A percentile compares a stretch with the other conserved stretches of the same genome.
Conservation (phyloP, 441 rosid species). For the Bruguiera hainesii region DNA sequence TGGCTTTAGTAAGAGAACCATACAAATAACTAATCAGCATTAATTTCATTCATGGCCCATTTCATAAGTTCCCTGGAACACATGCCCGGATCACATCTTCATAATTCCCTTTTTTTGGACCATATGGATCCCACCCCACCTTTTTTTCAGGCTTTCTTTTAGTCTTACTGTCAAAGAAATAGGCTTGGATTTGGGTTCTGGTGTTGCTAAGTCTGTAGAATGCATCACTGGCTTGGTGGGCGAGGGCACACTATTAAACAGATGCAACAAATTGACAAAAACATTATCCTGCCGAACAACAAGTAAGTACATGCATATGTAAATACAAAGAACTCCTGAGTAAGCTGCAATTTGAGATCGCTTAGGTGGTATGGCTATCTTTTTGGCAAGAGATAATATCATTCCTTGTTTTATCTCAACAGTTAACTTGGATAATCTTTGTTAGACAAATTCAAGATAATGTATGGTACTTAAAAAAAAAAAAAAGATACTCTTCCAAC, state of each 20-base stretch:
- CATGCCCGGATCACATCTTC: conserved; percentile 43
- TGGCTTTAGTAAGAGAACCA: background rate
- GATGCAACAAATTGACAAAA: conserved; percentile 66
- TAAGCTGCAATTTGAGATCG: too few species aligned
- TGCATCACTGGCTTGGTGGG: conserved; percentile 50
- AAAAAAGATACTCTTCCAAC: too few species aligned
- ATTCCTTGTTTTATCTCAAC: too few species aligned
- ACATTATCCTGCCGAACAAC: conserved; percentile 47
- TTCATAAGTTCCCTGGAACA: conserved; percentile 34
- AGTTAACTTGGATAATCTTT: too few species aligned
- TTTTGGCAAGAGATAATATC: too few species aligned
- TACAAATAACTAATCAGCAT: conserved; percentile 35
- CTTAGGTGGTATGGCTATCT: too few species aligned
- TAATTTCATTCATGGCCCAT: conserved; percentile 61
- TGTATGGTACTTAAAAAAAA: too few species aligned
- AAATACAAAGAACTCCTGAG: too few species aligned
- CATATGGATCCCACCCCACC: too few species aligned
- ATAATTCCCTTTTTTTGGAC: background rate
- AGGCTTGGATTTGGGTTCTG: conserved; percentile 56
- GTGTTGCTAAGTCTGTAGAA: conserved; percentile 64
- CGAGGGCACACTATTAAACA: conserved; percentile 55
- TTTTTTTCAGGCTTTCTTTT: too few species aligned
- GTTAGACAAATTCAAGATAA: too few species aligned
- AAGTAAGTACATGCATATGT: background rate
- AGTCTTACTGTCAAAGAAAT: conserved; percentile 48